Base-by-base conservation (phyloP, 1,284 basidiomycete species). In the Pulchroboletus neoregius region DNA sequence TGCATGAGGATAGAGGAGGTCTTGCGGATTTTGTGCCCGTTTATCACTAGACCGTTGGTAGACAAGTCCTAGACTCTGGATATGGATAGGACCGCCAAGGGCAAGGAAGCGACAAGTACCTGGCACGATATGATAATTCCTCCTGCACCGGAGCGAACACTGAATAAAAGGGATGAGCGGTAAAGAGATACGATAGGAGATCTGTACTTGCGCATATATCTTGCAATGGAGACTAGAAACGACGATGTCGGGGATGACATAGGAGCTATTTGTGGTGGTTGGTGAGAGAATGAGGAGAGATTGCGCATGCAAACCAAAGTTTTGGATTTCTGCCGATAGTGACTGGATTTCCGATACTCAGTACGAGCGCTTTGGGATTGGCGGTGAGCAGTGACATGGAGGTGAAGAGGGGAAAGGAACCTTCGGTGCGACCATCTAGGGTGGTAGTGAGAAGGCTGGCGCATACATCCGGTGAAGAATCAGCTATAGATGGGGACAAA, bases 51-150 rank as follows among this genome's bases (percentile, higher is more conserved):
- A 2, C 90, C 89, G 54, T 91, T 91, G n/a, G 80, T 79, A 0
- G 89, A 91, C 15, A 80, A 31, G 62, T 91, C 90, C 82, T 90
- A 28, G 36, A 43, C 4, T 26, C 43, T 24, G 30, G 16, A 27
- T 31, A 54, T 52, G 45, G 13, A 31, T 36, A 32, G 22, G 31
- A 41, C 20, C 8, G 35, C 9, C 8, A 13, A 18, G 22, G 4
- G 16, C 12, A 30, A 26, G 30, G 11, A 35, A 51, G 35, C 12
- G 16, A 43, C 22, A 20, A 20, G 13, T 60, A 86, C 85, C 67
- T 87, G 82, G 57, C 87, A 88, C 3, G 87, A 88, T 40, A 89
- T 74, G 52, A 88, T 80, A 31, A 85, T 71, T 4, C 84, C 83
- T 42, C 84, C 87, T 4, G 75, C 75, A 31, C 80, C 79, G n/a